Evolutionary conservation across 768 basidiomycete species (phyloP), one percentile per base, ranked within the genome.

Genomic region (Vararia minispora): DNA sequence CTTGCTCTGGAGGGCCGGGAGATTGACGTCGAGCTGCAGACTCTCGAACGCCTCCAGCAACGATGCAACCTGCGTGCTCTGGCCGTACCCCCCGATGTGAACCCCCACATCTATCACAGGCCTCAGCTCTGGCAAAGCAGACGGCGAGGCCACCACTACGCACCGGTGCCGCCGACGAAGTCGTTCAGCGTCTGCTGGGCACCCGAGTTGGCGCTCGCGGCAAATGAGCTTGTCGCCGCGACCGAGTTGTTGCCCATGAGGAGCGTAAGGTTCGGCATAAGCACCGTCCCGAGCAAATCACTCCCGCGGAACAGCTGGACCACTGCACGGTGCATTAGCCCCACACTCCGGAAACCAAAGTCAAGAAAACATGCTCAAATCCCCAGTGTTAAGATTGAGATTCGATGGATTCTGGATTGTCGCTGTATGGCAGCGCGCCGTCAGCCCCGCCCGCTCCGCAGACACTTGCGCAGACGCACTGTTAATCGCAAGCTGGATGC

Each of bases 341-440:
- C 24, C 28, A 7, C 10, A 41, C 29, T 14, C 12, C 9, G 24
- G 22, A 20, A 22, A 7, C 13, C 10, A 29, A 28, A 22, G 28
- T 42, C 3, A 20, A 34, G 9, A 22, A 28, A 6, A 58, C 75
- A 43, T 47, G 80, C 78, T 69, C 39, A 83, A 52, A 49, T 84
- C 76, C 12, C 79, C 81, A 2, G 68, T 68, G 6, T 62, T 51
- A 17, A 86, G 58, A 41, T 76, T 67, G 36, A 86, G 61, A 50
- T 69, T 78, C 5, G 76, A 79, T 9, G 79, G 82, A 52, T 86
- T 86, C 49, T 61, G 49, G 6, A 86, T 81, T 5, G 68, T 59
- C 17, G 79, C 77, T 74, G 40, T 2, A 35, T 17, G 16, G 4
- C 14, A 9, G n/a, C n/a, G n/a, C n/a, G n/a, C n/a, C n/a, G n/a